Evolutionary conservation across 2,329 filamentous ascomycete species (phyloP).

Genomic region (Fusarium succisae): DNA sequence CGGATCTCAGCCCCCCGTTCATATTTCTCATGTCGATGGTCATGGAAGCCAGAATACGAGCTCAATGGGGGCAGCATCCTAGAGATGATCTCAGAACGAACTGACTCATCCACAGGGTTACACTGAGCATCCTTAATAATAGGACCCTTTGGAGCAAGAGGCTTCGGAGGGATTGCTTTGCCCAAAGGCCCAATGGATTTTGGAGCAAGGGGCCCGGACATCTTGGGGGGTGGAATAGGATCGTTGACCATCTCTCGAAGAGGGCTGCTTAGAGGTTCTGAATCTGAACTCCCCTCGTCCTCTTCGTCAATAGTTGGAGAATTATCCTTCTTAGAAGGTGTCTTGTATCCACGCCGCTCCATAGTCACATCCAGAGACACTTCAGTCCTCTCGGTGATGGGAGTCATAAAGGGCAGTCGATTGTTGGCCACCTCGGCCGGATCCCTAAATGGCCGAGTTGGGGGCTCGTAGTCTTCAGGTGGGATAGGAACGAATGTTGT

Average conservation of each 20-base stretch:
- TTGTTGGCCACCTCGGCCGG: slow-evolving; percentile 84
- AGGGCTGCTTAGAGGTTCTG: slow-evolving; percentile 73
- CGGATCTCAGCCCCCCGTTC: slow-evolving; percentile 80
- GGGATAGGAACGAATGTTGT: slow-evolving; percentile 81
- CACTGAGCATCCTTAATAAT: slow-evolving; percentile 86
- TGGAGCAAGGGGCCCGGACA: slow-evolving; percentile 60
- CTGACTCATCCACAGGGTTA: slow-evolving; percentile 84
- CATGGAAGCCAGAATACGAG: slow-evolving; percentile 82
- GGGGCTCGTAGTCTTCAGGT: slow-evolving; percentile 86
- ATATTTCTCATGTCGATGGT: slow-evolving; percentile 71
- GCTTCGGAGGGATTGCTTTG: slow-evolving; percentile 49
- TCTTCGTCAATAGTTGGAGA: slow-evolving; percentile 44
- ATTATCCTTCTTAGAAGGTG: slow-evolving; percentile 71
- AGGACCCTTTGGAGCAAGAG: slow-evolving; percentile 67
- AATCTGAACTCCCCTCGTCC: slow-evolving; percentile 46
- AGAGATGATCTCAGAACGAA: slow-evolving; percentile 79
- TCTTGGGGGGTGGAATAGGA: slow-evolving; percentile 56
- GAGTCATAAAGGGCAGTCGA: slow-evolving; percentile 96
- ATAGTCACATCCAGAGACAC: slow-evolving; percentile 78
- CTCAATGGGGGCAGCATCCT: slow-evolving; percentile 77
- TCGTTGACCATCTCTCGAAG: slow-evolving; percentile 71
- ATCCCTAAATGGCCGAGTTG: slow-evolving; percentile 82
- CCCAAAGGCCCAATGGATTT: slow-evolving; percentile 51
- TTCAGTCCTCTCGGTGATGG: slow-evolving; percentile 95
- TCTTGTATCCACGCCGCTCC: slow-evolving; percentile 74